These are phyloP conservation scores for Daldinia sp. DNA, from an alignment of 2,329 filamentous ascomycete species.

Conservation along the genomic window DNA sequence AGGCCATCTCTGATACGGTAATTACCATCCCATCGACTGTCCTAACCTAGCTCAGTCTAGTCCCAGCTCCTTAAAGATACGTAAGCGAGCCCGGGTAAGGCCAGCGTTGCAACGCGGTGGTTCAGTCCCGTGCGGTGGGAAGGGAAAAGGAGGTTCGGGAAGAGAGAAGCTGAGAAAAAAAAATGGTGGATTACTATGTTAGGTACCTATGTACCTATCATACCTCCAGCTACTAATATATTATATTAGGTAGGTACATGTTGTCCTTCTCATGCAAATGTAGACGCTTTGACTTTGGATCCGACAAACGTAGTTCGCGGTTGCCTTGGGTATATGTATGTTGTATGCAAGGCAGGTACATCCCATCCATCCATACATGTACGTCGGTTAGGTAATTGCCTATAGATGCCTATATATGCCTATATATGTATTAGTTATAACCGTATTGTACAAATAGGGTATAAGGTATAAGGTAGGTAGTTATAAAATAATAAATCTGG, in stretches of 20 bases:
- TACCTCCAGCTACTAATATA: too few relatives aligned
- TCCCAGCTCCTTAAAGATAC: constrained; percentile 26
- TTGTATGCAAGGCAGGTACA: not conserved
- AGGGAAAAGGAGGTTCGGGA: constrained; percentile 1
- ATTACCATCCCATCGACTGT: constrained; percentile 24
- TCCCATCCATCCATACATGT: too few relatives aligned
- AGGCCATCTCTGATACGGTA: constrained; percentile 29
- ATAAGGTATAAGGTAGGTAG: too few relatives aligned
- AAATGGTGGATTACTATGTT: not conserved
- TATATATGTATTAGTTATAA: too few relatives aligned
- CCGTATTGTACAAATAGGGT: not conserved
- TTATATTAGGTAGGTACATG: not conserved
- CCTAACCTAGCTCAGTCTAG: constrained; percentile 37
- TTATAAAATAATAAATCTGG: not conserved
- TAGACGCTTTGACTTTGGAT: constrained; percentile 3
- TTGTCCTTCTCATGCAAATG: not conserved
- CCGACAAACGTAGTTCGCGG: constrained; percentile 1
- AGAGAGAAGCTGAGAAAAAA: not conserved
- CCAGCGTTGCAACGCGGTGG: constrained; percentile 26
- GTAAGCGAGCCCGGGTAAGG: constrained; percentile 31
- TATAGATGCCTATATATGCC: too few relatives aligned
- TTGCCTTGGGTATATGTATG: not conserved
- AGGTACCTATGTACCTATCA: too few relatives aligned
- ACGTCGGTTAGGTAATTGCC: too few relatives aligned
- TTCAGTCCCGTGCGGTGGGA: constrained; percentile 27